Evolutionary conservation across 2,329 filamentous ascomycete genomes (phyloP).

Genomic region (Xylaria multiplex): DNA sequence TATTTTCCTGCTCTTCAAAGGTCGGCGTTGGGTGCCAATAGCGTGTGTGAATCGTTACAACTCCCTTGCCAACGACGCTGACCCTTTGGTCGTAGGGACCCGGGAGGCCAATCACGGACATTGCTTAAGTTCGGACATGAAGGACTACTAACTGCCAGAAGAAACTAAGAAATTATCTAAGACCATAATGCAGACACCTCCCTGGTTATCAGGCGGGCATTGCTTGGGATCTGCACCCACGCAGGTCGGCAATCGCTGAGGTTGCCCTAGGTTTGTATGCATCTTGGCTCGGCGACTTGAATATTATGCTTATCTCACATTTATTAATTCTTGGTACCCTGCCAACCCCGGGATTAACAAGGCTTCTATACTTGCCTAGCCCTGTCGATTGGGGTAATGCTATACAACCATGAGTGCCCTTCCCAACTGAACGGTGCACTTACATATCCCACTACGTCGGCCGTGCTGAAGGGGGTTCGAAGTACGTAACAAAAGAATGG

Average conservation of each 20-base stretch:
- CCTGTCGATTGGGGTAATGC: background rate
- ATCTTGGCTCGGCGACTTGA: background rate
- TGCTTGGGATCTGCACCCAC: constrained; percentile 2
- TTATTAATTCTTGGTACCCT: constrained; percentile 24
- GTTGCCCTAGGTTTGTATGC: constrained; percentile 6
- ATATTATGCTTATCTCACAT: constrained; percentile 27
- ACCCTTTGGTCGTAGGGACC: background rate
- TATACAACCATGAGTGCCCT: no score
- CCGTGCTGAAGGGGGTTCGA: background rate
- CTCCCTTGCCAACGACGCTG: background rate
- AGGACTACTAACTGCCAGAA: background rate
- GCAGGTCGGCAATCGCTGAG: constrained; percentile 20
- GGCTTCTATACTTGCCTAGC: constrained; percentile 9
- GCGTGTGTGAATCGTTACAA: background rate
- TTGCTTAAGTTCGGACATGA: background rate
- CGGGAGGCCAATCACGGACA: background rate
- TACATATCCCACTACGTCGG: background rate
- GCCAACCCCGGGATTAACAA: constrained; percentile 5
- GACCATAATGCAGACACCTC: background rate
- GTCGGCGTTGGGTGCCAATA: background rate
- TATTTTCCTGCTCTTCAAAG: background rate
- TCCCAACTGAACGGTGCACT: constrained; percentile 1
- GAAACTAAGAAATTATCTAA: constrained; percentile 2
- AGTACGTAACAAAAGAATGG: background rate
- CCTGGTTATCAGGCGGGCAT: background rate